Evolutionary conservation across 106 monocot species (phyloP), one percentile per base, ranked within the genome.

Genomic region (Dendrobium chrysotoxum): DNA sequence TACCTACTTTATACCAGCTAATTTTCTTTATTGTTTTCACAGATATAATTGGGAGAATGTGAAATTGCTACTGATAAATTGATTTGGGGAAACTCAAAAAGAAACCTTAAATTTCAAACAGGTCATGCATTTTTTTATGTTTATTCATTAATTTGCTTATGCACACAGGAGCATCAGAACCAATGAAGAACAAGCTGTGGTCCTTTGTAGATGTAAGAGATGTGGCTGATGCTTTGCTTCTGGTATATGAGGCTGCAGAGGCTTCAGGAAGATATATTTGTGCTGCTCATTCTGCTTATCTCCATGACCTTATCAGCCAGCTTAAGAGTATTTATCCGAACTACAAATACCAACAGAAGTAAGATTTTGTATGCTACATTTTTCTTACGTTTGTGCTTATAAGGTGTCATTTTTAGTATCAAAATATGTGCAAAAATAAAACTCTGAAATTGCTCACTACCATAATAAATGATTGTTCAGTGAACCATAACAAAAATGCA

Each of bases 131-230:
- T 39, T 72, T 72, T 72, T 16, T 72, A 28, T 0, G 4, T 28
- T 8, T 38, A 38, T 40, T 38, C 18, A 68, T 30, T 11, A 28
- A 68, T 38, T 71, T 71, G 50, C 71, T 66, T 46, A 26, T 70
- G 23, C 21, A 3, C 53, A 40, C 71, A 79, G 57, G 44, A 26
- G 80, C 30, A 5, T 28, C 28, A 18, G 76, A 78, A 42, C 68
- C 81, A 1, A 40, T 85, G 39, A 76, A 81, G 75, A 82, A 88
- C 75, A 78, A 5, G 5, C 1, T 80, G 13, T 18, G 64, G 40
- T 64, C 84, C 58, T 3, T 82, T 70, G 87, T 89, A 44, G 92
- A 92, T 85, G 92, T 92, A 47, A 81, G 93, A 82, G 93, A 93
- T 82, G 86, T 90, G n/a, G 91, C 86, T 28, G 86, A 91, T 75